These are phyloP conservation scores for Echinochloa phyllopogon DNA, from an alignment of 176 grass and related monocot species.

Conservation along the genomic window DNA sequence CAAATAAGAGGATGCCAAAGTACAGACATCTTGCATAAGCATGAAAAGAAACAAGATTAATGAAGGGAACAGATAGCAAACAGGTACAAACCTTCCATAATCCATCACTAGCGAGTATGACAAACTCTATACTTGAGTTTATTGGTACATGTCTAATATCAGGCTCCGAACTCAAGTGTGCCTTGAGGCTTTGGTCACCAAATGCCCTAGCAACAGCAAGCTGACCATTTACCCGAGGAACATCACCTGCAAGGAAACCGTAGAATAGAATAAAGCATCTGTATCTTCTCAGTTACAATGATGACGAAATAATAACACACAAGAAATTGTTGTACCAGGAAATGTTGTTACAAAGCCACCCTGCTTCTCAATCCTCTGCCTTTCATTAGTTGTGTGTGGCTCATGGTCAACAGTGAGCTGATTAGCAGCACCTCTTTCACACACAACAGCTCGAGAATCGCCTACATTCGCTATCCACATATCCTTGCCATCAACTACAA, in stretches of 20 bases:
- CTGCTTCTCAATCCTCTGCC: slow-evolving; percentile 88
- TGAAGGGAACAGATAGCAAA: background rate
- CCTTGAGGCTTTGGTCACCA: slow-evolving; percentile 94
- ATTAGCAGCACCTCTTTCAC: slow-evolving; percentile 88
- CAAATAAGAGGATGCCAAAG: background rate
- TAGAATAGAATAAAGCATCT: slow-evolving; percentile 10
- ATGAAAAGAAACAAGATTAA: background rate
- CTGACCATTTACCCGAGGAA: slow-evolving; percentile 97
- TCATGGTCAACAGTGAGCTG: slow-evolving; percentile 98
- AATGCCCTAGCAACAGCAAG: slow-evolving; percentile 99
- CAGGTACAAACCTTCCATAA: slow-evolving; percentile 86
- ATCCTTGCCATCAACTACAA: slow-evolving; percentile 96
- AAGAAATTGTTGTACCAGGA: slow-evolving; percentile 76
- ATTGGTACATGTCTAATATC: slow-evolving; percentile 85
- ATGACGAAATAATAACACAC: slow-evolving; percentile 25
- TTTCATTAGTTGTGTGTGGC: slow-evolving; percentile 67
- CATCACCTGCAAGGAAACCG: slow-evolving; percentile 67
- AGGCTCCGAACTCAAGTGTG: slow-evolving; percentile 96
- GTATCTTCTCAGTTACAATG: background rate
- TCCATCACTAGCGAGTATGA: slow-evolving; percentile 98
- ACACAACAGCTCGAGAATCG: slow-evolving; percentile 86
- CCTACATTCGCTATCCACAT: slow-evolving; percentile 99
- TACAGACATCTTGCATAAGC: background rate
- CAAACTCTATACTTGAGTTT: slow-evolving; percentile 76
- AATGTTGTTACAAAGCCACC: slow-evolving; percentile 95